Conservation (phyloP, 2,329 filamentous ascomycete genomes). For the Huntiella moniliformis region DNA sequence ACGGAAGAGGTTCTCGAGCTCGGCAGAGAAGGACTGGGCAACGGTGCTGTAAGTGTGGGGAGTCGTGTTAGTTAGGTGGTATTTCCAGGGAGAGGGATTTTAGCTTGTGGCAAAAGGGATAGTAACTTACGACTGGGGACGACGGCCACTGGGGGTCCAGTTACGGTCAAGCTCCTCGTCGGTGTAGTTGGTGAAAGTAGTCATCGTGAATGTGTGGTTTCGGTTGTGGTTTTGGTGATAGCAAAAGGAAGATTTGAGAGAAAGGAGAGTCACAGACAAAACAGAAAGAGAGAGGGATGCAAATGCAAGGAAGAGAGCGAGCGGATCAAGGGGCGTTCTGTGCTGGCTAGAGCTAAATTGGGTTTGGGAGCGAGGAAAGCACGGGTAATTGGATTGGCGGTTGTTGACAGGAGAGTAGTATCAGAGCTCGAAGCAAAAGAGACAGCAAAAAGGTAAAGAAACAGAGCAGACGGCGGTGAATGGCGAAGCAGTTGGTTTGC, state of each 20-base stretch:
- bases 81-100: conserved; percentile 22
- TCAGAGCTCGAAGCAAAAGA: neutral
- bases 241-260: neutral
- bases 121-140: conserved; percentile 62
- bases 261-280: neutral
- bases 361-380: too few relatives aligned
- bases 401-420: neutral
- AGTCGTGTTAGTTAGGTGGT: neutral
- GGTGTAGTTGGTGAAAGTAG: conserved; percentile 18
- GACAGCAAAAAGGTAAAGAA: neutral
- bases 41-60: conserved; percentile 43
- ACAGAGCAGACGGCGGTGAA: neutral
- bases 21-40: conserved; percentile 68
- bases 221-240: neutral
- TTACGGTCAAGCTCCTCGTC: conserved; percentile 56
- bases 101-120: neutral
- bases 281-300: neutral
- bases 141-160: conserved; percentile 60
- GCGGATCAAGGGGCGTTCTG: neutral
- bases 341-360: too few relatives aligned
- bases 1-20: conserved; percentile 76
- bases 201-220: conserved; percentile 15
- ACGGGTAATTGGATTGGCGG: too few relatives aligned
- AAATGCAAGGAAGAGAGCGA: neutral
- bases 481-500: too few relatives aligned